These are phyloP conservation scores for Aspergillus unguis DNA, from an alignment of 2,329 filamentous ascomycete species.

Conservation along the genomic window DNA sequence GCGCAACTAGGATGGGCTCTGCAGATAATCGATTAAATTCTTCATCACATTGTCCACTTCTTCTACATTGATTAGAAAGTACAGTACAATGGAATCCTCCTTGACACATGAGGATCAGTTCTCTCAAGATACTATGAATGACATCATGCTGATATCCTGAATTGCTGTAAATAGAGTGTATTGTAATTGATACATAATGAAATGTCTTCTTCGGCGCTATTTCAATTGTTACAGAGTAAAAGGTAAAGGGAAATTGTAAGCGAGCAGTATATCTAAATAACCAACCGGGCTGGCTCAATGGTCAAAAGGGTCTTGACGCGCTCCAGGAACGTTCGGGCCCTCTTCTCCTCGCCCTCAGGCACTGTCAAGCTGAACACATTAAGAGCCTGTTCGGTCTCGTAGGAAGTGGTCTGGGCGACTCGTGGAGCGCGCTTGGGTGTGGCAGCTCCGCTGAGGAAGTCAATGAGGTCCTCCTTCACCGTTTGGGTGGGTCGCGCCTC, in stretches of 20 bases:
- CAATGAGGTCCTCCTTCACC: slow-evolving; percentile 72
- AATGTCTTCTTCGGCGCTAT: slow-evolving; percentile 8
- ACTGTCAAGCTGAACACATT: slow-evolving; percentile 84
- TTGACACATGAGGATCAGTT: too few relatives aligned
- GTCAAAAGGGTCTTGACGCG: slow-evolving; percentile 81
- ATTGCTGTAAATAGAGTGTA: neutral
- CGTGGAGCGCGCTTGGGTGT: slow-evolving; percentile 27
- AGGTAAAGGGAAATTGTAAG: neutral
- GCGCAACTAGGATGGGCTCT: slow-evolving; percentile 1
- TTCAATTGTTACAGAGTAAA: slow-evolving; percentile 6
- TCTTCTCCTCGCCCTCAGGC: slow-evolving; percentile 73
- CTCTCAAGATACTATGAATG: neutral
- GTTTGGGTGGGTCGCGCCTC: slow-evolving; percentile 35
- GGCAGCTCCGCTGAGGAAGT: slow-evolving; percentile 60
- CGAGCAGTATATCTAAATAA: slow-evolving; percentile 44
- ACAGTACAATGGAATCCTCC: too few relatives aligned
- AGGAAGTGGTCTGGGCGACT: slow-evolving; percentile 16
- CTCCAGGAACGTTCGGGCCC: slow-evolving; percentile 78
- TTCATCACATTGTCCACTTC: neutral
- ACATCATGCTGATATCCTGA: neutral
- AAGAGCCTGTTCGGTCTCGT: slow-evolving; percentile 43
- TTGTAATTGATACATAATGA: neutral
- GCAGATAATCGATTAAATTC: neutral
- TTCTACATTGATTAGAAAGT: too few relatives aligned
- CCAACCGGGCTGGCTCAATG: slow-evolving; percentile 71